Percentiles rank a stretch among this genome's conserved stretches.
Conservation (phyloP, 1,139 yeast species). For the Protomyces inouyei region DNA sequence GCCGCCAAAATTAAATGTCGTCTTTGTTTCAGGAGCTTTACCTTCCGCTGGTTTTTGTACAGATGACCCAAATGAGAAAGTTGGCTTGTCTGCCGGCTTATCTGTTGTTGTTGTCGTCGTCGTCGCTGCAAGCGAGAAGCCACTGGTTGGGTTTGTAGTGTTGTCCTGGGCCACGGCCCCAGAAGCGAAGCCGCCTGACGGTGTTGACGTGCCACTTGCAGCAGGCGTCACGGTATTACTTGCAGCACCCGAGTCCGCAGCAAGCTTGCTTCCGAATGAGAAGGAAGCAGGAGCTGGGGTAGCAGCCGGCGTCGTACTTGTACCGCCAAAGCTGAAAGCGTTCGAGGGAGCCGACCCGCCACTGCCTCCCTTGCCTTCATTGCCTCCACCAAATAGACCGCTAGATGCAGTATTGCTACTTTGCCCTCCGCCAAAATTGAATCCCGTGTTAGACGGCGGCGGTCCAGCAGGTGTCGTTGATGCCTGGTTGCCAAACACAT, state of each 20-base stretch:
- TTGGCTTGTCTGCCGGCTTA: not conserved
- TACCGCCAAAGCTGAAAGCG: slow-evolving; percentile 25
- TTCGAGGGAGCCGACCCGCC: slow-evolving; percentile 31
- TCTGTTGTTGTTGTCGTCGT: slow-evolving; percentile 16
- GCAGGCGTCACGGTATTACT: too few species aligned
- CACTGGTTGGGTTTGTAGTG: too few species aligned
- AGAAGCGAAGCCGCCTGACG: too few species aligned
- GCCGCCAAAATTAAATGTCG: slow-evolving; percentile 27
- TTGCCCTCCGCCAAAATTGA: slow-evolving; percentile 21
- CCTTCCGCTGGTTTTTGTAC: not conserved
- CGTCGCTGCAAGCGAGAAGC: too few species aligned
- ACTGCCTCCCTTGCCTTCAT: not conserved
- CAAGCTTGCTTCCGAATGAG: slow-evolving; percentile 31
- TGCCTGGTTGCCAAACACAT: slow-evolving; percentile 6
- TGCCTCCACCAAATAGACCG: not conserved
- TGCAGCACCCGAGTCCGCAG: not conserved
- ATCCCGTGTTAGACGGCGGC: slow-evolving; percentile 27
- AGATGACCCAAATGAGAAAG: slow-evolving; percentile 1
- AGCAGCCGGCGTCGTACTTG: slow-evolving; percentile 26
- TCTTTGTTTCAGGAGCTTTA: not conserved
- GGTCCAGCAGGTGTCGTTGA: slow-evolving; percentile 27
- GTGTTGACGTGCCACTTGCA: too few species aligned
- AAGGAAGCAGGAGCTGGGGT: slow-evolving; percentile 26
- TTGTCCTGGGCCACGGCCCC: too few species aligned
- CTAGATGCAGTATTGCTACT: not conserved